Percentiles rank a stretch among this genome's conserved stretches.
Conservation (phyloP, 2,329 filamentous ascomycete genomes). For the Anisogramma anomala region DNA sequence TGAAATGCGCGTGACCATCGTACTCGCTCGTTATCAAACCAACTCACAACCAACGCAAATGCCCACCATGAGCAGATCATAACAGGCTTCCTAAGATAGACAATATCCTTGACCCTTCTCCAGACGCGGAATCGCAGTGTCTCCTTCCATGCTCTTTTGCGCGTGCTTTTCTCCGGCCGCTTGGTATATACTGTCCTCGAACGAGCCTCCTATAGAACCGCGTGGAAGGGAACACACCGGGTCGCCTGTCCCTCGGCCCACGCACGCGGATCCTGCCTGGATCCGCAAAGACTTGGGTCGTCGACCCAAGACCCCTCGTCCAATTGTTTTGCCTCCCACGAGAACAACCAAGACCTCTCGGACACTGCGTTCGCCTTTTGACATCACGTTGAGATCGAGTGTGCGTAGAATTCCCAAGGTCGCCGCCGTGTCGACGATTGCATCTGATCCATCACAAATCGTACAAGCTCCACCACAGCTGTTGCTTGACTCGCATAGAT, state of each 20-base stretch:
- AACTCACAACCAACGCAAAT: background rate
- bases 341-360: slow-evolving; percentile 1
- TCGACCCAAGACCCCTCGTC: too few relatives aligned
- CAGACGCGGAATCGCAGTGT: too few relatives aligned
- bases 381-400: too few relatives aligned
- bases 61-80: background rate
- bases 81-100: slow-evolving; percentile 5
- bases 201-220: slow-evolving; percentile 10
- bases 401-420: too few relatives aligned
- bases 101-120: too few relatives aligned
- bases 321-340: too few relatives aligned
- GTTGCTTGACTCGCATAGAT: slow-evolving; percentile 11
- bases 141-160: slow-evolving; percentile 3
- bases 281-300: too few relatives aligned
- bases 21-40: background rate
- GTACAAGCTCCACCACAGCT: slow-evolving; percentile 8
- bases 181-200: slow-evolving; percentile 14
- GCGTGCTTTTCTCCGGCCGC: background rate
- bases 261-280: too few relatives aligned
- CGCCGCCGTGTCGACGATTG: background rate
- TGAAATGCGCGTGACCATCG: background rate
- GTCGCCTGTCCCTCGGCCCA: too few relatives aligned
- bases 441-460: slow-evolving; percentile 5
- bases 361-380: too few relatives aligned
- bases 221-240: background rate